Percentiles rank a stretch among this genome's conserved stretches.
phyloP scores from a whole-genome alignment of 228 moss, liverwort and hornwort species.

The Sphagnum fallax region DNA sequence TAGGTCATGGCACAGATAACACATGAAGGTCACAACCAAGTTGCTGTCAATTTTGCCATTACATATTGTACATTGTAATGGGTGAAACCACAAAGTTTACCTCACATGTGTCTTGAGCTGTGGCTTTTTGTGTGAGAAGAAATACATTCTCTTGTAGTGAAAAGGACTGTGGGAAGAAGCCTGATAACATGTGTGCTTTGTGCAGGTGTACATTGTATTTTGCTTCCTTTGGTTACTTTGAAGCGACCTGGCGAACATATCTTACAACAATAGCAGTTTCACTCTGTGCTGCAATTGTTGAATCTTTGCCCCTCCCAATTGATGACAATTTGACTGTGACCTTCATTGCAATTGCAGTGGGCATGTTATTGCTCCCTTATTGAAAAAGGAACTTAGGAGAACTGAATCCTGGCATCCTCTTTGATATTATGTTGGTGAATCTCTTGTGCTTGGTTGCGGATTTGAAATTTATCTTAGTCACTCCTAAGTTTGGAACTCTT shows the following conservation, averaged over 20 bases:
- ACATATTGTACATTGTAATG: not conserved
- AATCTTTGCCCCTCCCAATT: conserved; percentile 64
- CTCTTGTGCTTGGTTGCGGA: too few species aligned
- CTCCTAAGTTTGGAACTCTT: too few species aligned
- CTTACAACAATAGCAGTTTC: conserved; percentile 28
- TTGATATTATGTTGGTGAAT: too few species aligned
- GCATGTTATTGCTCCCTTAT: conserved; percentile 51
- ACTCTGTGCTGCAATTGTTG: conserved; percentile 46
- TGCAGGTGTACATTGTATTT: conserved; percentile 70
- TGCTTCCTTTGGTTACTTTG: conserved; percentile 59
- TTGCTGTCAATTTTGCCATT: not conserved
- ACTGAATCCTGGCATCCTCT: too few species aligned
- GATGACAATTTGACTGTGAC: conserved; percentile 92
- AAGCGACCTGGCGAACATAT: conserved; percentile 25
- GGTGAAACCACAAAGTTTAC: too few species aligned
- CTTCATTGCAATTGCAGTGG: conserved; percentile 48
- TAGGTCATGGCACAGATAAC: too few species aligned
- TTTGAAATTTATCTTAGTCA: too few species aligned
- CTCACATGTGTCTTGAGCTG: too few species aligned
- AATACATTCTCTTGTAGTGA: not conserved
- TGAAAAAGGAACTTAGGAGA: conserved; percentile 6
- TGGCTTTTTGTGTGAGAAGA: not conserved
- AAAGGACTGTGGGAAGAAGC: not conserved
- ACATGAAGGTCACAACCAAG: not conserved
- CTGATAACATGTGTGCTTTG: conserved; percentile 4